These are phyloP conservation scores for Bipolaris cookei DNA, from an alignment of 2,329 filamentous ascomycete genomes.

Conservation along the genomic window DNA sequence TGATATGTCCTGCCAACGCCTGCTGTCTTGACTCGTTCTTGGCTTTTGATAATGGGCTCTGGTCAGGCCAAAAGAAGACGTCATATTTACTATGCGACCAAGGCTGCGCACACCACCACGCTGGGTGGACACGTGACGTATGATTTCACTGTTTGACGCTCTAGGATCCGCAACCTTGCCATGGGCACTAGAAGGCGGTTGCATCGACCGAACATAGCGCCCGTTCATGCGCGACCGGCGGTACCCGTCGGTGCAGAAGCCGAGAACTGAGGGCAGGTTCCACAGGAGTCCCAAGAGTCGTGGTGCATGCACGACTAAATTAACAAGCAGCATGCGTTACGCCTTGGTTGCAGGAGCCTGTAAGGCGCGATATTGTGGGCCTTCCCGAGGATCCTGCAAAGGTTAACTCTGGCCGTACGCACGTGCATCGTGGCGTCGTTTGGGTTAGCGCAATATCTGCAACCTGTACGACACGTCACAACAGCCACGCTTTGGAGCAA, in stretches of 20 bases:
- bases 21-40: background rate
- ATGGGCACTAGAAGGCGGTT: background rate
- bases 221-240: conserved; percentile 12
- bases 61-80: background rate
- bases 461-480: conserved; percentile 33
- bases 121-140: conserved; percentile 4
- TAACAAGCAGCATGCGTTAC: conserved; percentile 11
- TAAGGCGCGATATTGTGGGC: conserved; percentile 12
- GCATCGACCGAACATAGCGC: conserved; percentile 8
- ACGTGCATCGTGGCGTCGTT: conserved; percentile 19
- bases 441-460: conserved; percentile 25
- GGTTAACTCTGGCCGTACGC: conserved; percentile 9
- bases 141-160: conserved; percentile 7
- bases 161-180: background rate
- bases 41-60: background rate
- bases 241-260: conserved; percentile 9
- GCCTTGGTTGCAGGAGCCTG: conserved; percentile 6
- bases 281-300: conserved; percentile 4
- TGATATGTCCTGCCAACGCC: background rate
- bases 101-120: background rate
- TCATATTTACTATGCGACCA: background rate
- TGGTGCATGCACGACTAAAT: conserved; percentile 6
- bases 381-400: conserved; percentile 13
- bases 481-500: conserved; percentile 27
- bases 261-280: conserved; percentile 7